phyloP scores from a whole-genome alignment of 176 grass and related monocot genomes.

The Triticum urartu region DNA sequence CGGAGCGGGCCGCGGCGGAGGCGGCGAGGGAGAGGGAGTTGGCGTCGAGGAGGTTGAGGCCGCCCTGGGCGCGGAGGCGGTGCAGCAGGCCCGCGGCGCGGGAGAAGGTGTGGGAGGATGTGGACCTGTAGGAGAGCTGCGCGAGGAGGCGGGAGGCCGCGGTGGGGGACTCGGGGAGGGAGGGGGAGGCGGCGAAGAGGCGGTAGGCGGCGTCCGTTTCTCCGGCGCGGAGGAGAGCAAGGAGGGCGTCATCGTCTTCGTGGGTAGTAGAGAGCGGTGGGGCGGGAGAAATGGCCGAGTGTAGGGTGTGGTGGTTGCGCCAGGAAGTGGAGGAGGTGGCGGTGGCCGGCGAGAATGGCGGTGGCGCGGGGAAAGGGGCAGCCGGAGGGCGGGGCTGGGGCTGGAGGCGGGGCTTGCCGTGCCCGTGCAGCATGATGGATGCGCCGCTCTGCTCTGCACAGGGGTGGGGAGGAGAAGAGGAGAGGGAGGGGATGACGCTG shows the following conservation, averaged over 20 bases:
- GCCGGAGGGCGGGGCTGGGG: not conserved
- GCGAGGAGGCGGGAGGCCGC: conserved; percentile 78
- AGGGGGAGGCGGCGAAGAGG: conserved; percentile 39
- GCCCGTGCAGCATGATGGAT: conserved; percentile 1
- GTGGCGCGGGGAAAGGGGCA: not conserved
- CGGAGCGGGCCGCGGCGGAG: conserved; percentile 52
- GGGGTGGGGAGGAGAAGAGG: not conserved
- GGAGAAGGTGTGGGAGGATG: conserved; percentile 26
- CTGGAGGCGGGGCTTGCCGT: conserved; percentile 7
- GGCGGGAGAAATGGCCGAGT: not conserved
- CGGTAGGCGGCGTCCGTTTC: conserved; percentile 71
- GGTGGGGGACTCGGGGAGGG: conserved; percentile 49
- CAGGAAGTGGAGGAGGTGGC: not conserved
- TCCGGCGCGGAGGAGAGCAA: conserved; percentile 55
- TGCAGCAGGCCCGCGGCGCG: conserved; percentile 58
- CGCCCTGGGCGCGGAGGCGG: conserved; percentile 39
- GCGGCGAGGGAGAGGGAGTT: conserved; percentile 82
- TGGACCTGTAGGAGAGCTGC: conserved; percentile 58
- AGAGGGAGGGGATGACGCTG: conserved; percentile 18
- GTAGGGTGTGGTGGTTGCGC: not conserved
- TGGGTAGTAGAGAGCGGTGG: not conserved
- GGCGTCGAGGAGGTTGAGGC: conserved; percentile 63
- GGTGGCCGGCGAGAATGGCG: not conserved
- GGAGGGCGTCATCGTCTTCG: conserved; percentile 35
- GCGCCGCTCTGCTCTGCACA: not conserved